These are phyloP conservation scores for Craterostigma plantagineum DNA, from an alignment of 257 asterid genomes.

Conservation along the genomic window DNA sequence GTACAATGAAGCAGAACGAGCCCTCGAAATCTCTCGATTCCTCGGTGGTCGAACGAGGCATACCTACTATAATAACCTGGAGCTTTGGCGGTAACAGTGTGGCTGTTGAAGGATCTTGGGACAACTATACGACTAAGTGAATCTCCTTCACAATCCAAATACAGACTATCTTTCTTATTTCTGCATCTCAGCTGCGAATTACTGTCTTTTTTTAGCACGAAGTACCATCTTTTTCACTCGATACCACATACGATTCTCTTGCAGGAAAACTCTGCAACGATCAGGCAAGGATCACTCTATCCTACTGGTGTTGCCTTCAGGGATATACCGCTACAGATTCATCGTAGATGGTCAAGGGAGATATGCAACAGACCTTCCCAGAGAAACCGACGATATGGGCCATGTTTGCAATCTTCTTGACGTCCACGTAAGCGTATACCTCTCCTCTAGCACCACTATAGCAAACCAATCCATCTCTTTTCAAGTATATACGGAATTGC, in stretches of 20 bases:
- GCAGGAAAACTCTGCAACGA: constrained; percentile 67
- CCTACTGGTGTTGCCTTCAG: constrained; percentile 70
- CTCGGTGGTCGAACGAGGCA: constrained; percentile 26
- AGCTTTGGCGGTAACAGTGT: constrained; percentile 54
- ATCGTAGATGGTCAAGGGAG: constrained; percentile 66
- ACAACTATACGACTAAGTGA: constrained; percentile 79
- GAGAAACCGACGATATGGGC: constrained; percentile 51
- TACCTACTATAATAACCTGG: constrained; percentile 43
- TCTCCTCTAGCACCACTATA: constrained; percentile 1
- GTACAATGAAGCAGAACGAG: constrained; percentile 24
- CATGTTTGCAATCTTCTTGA: constrained; percentile 56
- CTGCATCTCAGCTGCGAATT: no score
- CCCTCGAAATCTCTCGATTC: constrained; percentile 16
- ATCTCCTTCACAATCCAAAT: not conserved
- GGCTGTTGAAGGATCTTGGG: constrained; percentile 90
- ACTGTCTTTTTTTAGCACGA: no score
- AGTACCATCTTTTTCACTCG: no score
- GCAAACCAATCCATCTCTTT: no score
- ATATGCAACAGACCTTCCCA: constrained; percentile 63
- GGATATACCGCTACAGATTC: constrained; percentile 59
- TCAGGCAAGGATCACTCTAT: constrained; percentile 78
- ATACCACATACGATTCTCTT: no score
- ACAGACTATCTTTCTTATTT: no score
- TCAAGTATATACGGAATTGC: no score
- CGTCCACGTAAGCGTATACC: constrained; percentile 46